A percentile compares a stretch with the other conserved stretches of the same genome.
Conservation (phyloP, 177 flowering plant genomes). For the Vitis hybrid region DNA sequence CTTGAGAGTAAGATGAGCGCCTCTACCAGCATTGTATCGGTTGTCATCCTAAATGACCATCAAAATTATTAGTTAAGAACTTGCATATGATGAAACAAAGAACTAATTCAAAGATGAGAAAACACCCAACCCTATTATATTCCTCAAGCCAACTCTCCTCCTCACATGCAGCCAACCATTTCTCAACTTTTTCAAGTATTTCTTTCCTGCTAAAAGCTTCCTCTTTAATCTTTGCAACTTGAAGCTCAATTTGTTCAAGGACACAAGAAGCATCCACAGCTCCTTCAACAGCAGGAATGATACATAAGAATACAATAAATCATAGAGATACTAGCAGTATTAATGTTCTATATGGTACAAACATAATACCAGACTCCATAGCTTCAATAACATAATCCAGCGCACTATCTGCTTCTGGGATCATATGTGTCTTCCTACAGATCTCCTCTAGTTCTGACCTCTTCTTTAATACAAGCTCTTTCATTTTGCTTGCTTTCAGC, state of each 20-base stretch:
- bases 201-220: slow-evolving; percentile 73
- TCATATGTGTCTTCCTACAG: slow-evolving; percentile 81
- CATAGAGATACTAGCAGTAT: background rate
- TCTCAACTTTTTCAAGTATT: slow-evolving; percentile 67
- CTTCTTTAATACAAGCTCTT: slow-evolving; percentile 92
- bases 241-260: slow-evolving; percentile 63
- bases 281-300: slow-evolving; percentile 33
- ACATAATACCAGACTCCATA: slow-evolving; percentile 69
- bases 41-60: slow-evolving; percentile 56
- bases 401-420: slow-evolving; percentile 52
- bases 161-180: slow-evolving; percentile 70
- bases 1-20: slow-evolving; percentile 70
- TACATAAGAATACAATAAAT: background rate
- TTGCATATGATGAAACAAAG: background rate
- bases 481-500: slow-evolving; percentile 92
- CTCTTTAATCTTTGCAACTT: slow-evolving; percentile 58
- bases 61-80: background rate
- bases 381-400: slow-evolving; percentile 71
- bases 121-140: slow-evolving; percentile 52
- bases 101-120: background rate
- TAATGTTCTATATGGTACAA: background rate
- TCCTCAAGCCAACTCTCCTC: slow-evolving; percentile 82
- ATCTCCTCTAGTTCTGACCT: slow-evolving; percentile 84
- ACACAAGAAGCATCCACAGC: slow-evolving; percentile 51
- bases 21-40: slow-evolving; percentile 71